phyloP scores from a whole-genome alignment of 2,329 filamentous ascomycete genomes.

The Ambrosiella cleistominuta region DNA sequence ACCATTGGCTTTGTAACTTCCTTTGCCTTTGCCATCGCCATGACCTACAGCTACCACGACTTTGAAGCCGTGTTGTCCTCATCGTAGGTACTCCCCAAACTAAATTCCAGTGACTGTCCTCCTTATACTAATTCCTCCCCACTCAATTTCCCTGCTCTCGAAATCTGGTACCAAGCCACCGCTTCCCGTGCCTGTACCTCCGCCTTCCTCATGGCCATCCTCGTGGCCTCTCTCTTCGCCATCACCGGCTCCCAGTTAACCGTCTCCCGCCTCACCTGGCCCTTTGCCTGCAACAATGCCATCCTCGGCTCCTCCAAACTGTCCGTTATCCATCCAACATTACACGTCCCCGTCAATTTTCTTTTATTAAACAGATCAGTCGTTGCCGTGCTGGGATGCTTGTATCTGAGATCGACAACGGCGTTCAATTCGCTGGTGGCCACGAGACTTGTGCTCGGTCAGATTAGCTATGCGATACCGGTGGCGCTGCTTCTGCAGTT shows the following conservation, averaged over 20 bases:
- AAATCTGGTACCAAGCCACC: not conserved
- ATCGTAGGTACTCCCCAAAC: not conserved
- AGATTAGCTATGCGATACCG: not conserved
- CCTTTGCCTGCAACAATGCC: not conserved
- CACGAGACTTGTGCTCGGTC: not conserved
- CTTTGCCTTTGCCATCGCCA: not conserved
- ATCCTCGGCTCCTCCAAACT: not conserved
- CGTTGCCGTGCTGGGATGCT: not conserved
- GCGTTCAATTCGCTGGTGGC: not conserved
- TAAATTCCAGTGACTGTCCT: not conserved
- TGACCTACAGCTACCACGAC: not conserved
- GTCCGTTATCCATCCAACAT: not conserved
- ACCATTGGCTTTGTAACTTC: not conserved
- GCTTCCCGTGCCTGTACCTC: not conserved
- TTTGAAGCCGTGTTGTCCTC: not conserved
- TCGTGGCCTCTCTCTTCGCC: not conserved
- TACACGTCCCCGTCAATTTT: not conserved
- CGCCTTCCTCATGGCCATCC: not conserved
- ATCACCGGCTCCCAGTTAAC: not conserved
- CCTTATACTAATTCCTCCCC: not conserved
- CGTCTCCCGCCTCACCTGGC: not conserved
- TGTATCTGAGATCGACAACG: not conserved
- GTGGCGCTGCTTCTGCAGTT: not conserved
- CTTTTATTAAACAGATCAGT: not conserved
- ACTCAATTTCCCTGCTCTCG: not conserved